Conservation (phyloP, 805 yeast species). For the Schwanniomyces pseudopolymorphus region DNA sequence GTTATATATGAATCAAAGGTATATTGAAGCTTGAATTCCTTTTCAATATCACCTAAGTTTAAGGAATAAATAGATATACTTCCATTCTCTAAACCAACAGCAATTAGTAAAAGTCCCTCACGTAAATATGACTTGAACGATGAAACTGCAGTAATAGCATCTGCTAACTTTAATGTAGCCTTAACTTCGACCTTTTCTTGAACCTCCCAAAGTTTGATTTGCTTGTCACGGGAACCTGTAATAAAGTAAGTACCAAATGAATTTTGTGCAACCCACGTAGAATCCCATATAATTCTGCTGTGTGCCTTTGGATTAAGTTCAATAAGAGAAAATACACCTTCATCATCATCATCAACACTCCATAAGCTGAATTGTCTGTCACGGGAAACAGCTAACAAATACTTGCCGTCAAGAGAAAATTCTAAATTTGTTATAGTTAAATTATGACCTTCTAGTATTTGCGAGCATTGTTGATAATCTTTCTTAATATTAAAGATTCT, state of each 20-base stretch:
- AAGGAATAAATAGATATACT: slow-evolving; percentile 46
- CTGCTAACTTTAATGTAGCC: slow-evolving; percentile 43
- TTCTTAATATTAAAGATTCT: slow-evolving; percentile 65
- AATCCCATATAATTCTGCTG: slow-evolving; percentile 91
- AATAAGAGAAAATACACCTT: slow-evolving; percentile 35
- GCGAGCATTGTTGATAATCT: slow-evolving; percentile 50
- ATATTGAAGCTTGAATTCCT: slow-evolving; percentile 18
- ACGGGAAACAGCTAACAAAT: slow-evolving; percentile 76
- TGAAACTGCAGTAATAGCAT: slow-evolving; percentile 70
- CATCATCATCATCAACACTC: slow-evolving; percentile 40
- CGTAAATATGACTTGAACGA: slow-evolving; percentile 32
- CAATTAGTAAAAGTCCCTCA: slow-evolving; percentile 37
- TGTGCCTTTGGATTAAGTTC: slow-evolving; percentile 73
- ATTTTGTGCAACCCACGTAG: slow-evolving; percentile 71
- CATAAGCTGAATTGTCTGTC: slow-evolving; percentile 86
- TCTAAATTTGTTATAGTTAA: slow-evolving; percentile 82
- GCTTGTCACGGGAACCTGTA: slow-evolving; percentile 86
- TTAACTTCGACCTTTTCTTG: slow-evolving; percentile 35
- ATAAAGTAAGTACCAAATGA: slow-evolving; percentile 47
- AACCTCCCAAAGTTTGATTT: slow-evolving; percentile 69
- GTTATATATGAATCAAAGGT: slow-evolving; percentile 39
- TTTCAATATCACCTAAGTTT: slow-evolving; percentile 22
- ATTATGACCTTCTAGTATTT: slow-evolving; percentile 63
- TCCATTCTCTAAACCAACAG: slow-evolving; percentile 76
- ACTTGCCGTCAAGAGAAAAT: slow-evolving; percentile 67